Conservation (phyloP, 1,284 basidiomycete species). For the Ganoderma multipileum region DNA sequence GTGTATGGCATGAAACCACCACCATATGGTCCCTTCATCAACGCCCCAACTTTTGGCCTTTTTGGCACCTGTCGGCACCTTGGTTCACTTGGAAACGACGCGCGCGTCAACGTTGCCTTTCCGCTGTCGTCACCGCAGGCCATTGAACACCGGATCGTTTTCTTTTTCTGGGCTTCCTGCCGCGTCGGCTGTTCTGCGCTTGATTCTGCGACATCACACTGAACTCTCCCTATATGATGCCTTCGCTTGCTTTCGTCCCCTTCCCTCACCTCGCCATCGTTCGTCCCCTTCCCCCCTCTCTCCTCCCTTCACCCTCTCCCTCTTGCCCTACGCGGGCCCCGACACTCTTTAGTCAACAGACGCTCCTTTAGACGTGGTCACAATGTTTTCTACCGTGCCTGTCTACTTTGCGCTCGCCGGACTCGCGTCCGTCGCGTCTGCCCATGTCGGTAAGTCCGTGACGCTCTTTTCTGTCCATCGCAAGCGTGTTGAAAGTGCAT, state of each 20-base stretch:
- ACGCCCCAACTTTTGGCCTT: not conserved
- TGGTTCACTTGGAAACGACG: slow-evolving; percentile 7
- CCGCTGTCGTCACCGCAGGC: slow-evolving; percentile 1
- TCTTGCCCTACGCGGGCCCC: slow-evolving; percentile 30
- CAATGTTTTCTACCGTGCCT: slow-evolving; percentile 34
- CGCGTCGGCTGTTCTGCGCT: not conserved
- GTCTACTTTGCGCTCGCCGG: slow-evolving; percentile 34
- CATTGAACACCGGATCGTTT: not conserved
- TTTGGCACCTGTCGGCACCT: not conserved
- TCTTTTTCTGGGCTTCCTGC: not conserved
- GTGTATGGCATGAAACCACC: not conserved
- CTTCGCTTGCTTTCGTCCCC: not conserved
- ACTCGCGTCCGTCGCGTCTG: slow-evolving; percentile 35
- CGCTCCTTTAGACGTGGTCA: slow-evolving; percentile 23
- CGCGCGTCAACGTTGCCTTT: not conserved
- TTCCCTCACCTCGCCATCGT: slow-evolving; percentile 12
- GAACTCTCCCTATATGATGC: slow-evolving; percentile 8
- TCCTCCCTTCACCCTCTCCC: slow-evolving; percentile 12
- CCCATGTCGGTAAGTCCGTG: slow-evolving; percentile 30
- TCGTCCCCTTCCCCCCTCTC: slow-evolving; percentile 7
- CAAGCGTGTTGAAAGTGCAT: not conserved
- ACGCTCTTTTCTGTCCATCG: not conserved
- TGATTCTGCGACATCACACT: not conserved
- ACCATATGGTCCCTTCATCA: slow-evolving; percentile 1
- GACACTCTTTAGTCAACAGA: slow-evolving; percentile 34